Percentiles rank a stretch among this genome's conserved stretches.
Conservation (phyloP, 768 basidiomycete species). For the Dacryopinax primogenitus region DNA sequence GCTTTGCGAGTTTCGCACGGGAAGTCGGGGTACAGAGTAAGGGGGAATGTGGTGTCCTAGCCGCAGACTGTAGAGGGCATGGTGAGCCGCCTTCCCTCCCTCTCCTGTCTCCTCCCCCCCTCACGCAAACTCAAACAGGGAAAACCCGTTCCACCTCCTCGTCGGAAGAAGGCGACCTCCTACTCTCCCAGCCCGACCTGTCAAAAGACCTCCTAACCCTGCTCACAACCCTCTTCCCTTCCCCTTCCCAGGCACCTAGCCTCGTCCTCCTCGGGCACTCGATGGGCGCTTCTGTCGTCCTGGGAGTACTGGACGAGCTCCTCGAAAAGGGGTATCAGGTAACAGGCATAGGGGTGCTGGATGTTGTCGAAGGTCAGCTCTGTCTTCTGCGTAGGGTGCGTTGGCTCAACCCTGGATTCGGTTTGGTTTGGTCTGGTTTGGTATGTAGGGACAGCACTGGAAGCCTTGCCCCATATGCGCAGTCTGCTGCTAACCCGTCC, state of each 20-base stretch:
- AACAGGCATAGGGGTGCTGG: constrained; percentile 65
- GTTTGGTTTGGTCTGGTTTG: neutral
- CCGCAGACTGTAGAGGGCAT: constrained; percentile 75
- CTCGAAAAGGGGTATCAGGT: constrained; percentile 57
- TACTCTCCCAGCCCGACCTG: constrained; percentile 46
- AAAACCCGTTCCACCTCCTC: constrained; percentile 42
- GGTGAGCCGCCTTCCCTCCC: constrained; percentile 37
- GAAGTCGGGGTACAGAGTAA: constrained; percentile 47
- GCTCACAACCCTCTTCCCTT: constrained; percentile 55
- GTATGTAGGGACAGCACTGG: constrained; percentile 71
- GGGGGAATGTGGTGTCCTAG: constrained; percentile 67
- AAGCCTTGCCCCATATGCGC: constrained; percentile 88
- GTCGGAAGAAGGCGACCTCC: constrained; percentile 44
- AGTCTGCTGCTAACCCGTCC: constrained; percentile 74
- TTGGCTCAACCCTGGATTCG: neutral
- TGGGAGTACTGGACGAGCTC: constrained; percentile 53
- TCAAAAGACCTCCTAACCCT: constrained; percentile 62
- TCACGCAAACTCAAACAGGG: constrained; percentile 31
- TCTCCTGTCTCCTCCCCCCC: neutral
- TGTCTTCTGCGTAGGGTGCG: neutral
- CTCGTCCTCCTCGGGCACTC: constrained; percentile 84
- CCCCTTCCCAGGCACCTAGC: constrained; percentile 48
- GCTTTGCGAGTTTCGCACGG: constrained; percentile 83
- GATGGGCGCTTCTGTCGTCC: constrained; percentile 88
- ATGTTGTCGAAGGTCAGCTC: constrained; percentile 74